These are phyloP conservation scores for Ceriops zippeliana DNA, from an alignment of 345 rosid species.

Conservation along the genomic window DNA sequence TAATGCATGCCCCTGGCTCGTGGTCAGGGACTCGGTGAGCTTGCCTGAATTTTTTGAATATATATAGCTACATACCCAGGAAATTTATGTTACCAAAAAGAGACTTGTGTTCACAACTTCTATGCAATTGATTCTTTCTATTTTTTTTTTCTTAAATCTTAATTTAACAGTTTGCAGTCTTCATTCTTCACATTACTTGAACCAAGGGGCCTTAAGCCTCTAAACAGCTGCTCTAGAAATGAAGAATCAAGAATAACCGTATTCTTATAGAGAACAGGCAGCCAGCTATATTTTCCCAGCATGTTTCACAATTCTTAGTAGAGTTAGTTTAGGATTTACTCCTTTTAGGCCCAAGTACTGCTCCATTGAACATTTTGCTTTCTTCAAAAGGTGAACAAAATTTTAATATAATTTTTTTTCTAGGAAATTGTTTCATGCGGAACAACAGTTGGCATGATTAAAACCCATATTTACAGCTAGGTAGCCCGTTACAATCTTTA, in stretches of 20 bases:
- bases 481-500: neutral
- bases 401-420: neutral
- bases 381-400: neutral
- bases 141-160: neutral
- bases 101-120: neutral
- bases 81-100: neutral
- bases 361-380: neutral
- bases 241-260: too few species aligned
- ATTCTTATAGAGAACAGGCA: neutral
- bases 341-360: neutral
- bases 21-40: conserved; percentile 79
- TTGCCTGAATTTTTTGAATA: neutral
- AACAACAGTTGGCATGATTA: conserved; percentile 5
- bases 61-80: neutral
- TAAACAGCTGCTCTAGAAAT: too few species aligned
- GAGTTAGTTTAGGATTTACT: neutral
- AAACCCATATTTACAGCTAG: conserved; percentile 3
- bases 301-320: too few species aligned
- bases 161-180: neutral
- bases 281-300: neutral
- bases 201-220: too few species aligned
- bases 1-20: conserved; percentile 61
- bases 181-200: neutral
- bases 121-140: neutral
- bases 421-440: conserved; percentile 4